These are phyloP conservation scores for Tylopilus sp. DNA, from an alignment of 1,284 basidiomycete genomes.

Conservation along the genomic window DNA sequence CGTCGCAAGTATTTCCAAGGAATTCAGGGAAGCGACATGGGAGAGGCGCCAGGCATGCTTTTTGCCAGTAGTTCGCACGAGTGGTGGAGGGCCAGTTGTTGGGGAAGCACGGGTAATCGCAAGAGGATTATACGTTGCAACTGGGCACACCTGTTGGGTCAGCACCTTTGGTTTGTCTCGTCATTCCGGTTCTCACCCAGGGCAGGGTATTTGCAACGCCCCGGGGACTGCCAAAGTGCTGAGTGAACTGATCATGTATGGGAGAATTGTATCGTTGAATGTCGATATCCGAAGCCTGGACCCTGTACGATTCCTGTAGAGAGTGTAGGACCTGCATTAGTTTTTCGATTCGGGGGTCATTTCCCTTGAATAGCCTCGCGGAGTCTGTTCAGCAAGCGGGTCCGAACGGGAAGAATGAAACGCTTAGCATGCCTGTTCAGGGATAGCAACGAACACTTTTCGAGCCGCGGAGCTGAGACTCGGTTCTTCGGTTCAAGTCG, in stretches of 20 bases:
- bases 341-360: too few relatives aligned
- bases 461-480: slow-evolving; percentile 10
- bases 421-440: not conserved
- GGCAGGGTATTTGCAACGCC: slow-evolving; percentile 66
- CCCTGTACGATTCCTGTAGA: slow-evolving; percentile 40
- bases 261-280: slow-evolving; percentile 48
- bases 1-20: slow-evolving; percentile 53
- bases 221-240: slow-evolving; percentile 62
- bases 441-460: slow-evolving; percentile 4
- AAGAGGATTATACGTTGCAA: slow-evolving; percentile 54
- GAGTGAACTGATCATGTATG: slow-evolving; percentile 55
- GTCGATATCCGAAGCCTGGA: slow-evolving; percentile 38
- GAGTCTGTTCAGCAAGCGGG: not conserved
- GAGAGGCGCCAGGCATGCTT: slow-evolving; percentile 64
- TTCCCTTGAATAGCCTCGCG: too few relatives aligned
- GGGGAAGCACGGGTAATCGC: slow-evolving; percentile 48
- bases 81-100: slow-evolving; percentile 55
- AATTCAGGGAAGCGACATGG: slow-evolving; percentile 48
- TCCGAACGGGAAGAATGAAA: slow-evolving; percentile 9
- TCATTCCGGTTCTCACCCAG: slow-evolving; percentile 6
- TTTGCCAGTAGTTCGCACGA: slow-evolving; percentile 47
- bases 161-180: slow-evolving; percentile 13
- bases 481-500: too few relatives aligned
- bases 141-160: slow-evolving; percentile 69
- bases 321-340: not conserved